phyloP scores from a whole-genome alignment of 805 yeast species.

The Nakazawaea wickerhamii region DNA sequence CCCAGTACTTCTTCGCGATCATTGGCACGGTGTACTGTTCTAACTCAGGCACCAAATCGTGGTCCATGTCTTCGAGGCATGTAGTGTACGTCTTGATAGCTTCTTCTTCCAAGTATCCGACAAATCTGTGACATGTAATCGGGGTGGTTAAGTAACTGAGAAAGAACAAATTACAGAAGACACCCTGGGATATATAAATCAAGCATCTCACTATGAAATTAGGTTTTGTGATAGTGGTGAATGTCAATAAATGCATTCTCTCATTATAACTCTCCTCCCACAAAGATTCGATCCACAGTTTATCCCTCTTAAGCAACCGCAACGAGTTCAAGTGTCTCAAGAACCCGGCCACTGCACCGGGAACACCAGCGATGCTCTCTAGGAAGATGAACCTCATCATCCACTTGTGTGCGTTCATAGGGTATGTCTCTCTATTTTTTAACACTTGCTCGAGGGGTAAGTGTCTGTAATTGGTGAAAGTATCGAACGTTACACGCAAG shows the following conservation, averaged over 20 bases:
- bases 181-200: constrained; percentile 62
- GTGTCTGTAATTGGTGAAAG: constrained; percentile 59
- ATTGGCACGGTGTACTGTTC: constrained; percentile 43
- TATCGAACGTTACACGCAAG: constrained; percentile 50
- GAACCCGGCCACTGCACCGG: constrained; percentile 73
- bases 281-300: constrained; percentile 71
- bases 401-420: constrained; percentile 63
- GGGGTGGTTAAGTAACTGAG: constrained; percentile 54
- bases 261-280: constrained; percentile 75
- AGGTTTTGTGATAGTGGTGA: constrained; percentile 60
- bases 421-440: constrained; percentile 24
- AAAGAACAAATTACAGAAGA: constrained; percentile 63
- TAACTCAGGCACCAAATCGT: constrained; percentile 45
- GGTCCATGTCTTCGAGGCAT: constrained; percentile 47
- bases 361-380: constrained; percentile 76
- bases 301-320: constrained; percentile 56
- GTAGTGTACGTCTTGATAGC: constrained; percentile 68
- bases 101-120: constrained; percentile 74
- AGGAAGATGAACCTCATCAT: constrained; percentile 54
- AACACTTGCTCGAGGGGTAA: constrained; percentile 26
- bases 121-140: constrained; percentile 65
- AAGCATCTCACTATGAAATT: constrained; percentile 48
- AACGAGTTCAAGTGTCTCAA: constrained; percentile 62
- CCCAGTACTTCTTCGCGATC: constrained; percentile 63
- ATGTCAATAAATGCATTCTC: constrained; percentile 70